Base-by-base conservation (phyloP, 768 basidiomycete genomes). In the Kwoniella newhampshirensis region DNA sequence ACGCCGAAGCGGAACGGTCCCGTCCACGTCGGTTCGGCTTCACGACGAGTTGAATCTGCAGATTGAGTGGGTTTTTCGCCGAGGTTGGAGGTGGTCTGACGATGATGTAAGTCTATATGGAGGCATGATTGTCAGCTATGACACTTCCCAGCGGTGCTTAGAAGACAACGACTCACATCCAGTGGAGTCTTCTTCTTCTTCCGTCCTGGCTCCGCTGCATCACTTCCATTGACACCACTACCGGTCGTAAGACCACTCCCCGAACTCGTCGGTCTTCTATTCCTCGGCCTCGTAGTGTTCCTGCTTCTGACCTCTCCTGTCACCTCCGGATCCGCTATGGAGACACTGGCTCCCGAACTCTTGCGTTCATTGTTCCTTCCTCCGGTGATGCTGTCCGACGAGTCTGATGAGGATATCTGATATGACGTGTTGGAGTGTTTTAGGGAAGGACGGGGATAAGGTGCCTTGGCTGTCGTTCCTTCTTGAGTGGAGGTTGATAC, bases 21-120 rank as follows among this genome's bases (percentile, higher is more conserved):
- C 66, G 51, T 1, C 58, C 58, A 15, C 54, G 36, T 17, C 44
- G 30, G 30, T 30, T 42, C 15, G 64, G 59, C 28, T 59, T 59
- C 39, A 73, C 66, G 1, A 94, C 87, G 39, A 96, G 85, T 75
- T 96, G 92, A 11, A 96, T 86, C 67, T 96, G 92, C 0, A 94
- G 81, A 73, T 93, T 92, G 41, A 93, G 80, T 0, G 91, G 87
- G 63, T 93, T 89, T 60, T 87, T 88, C n/a, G 83, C 81, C 66
- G 86, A 85, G 5, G 88, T 84, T 0, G 90, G 89, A 2, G 91
- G 91, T 4, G 92, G 92, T 47, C 89, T 85, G 53, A 94, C 92
- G 70, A 94, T 85, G 55, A 93, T 88, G 78, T 92, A 91, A 0
- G 87, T 89, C 91, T 93, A 71, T 2, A 43, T 12, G n/a, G 7